These are phyloP conservation scores for Linnemannia zychae DNA, from an alignment of 192 early-diverging fungal species.

Conservation along the genomic window DNA sequence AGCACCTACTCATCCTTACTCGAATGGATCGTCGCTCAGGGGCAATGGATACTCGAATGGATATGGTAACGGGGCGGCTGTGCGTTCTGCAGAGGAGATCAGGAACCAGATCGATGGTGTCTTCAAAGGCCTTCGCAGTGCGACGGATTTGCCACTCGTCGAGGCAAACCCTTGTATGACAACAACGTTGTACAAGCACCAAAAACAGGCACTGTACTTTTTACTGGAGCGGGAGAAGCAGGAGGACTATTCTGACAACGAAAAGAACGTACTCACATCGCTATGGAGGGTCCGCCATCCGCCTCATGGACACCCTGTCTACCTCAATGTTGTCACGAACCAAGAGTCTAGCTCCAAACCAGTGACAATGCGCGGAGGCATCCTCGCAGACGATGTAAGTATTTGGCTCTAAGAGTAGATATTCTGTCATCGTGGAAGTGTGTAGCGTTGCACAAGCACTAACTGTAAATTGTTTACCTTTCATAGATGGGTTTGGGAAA, in stretches of 20 bases:
- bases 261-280: conserved; percentile 59
- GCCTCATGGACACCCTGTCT: conserved; percentile 51
- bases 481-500: conserved; percentile 71
- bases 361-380: conserved; percentile 67
- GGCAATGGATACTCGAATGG: conserved; percentile 29
- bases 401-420: neutral
- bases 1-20: conserved; percentile 17
- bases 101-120: conserved; percentile 69
- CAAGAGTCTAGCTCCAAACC: conserved; percentile 59
- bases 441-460: neutral
- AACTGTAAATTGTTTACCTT: neutral
- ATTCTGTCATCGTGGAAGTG: neutral
- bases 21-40: conserved; percentile 18
- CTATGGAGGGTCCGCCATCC: conserved; percentile 57
- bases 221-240: conserved; percentile 80
- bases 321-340: conserved; percentile 67
- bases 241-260: conserved; percentile 65
- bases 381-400: conserved; percentile 66
- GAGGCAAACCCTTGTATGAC: conserved; percentile 61
- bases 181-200: conserved; percentile 80
- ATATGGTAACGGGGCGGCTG: conserved; percentile 25
- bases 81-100: conserved; percentile 48
- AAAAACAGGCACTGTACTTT: conserved; percentile 87
- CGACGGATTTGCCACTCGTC: conserved; percentile 59
- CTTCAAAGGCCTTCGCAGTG: conserved; percentile 68